A percentile compares a stretch with the other conserved stretches of the same genome.
Evolutionary conservation across 2,329 filamentous ascomycete genomes (phyloP).

Genomic region (Neocatenulostroma microsporum): DNA sequence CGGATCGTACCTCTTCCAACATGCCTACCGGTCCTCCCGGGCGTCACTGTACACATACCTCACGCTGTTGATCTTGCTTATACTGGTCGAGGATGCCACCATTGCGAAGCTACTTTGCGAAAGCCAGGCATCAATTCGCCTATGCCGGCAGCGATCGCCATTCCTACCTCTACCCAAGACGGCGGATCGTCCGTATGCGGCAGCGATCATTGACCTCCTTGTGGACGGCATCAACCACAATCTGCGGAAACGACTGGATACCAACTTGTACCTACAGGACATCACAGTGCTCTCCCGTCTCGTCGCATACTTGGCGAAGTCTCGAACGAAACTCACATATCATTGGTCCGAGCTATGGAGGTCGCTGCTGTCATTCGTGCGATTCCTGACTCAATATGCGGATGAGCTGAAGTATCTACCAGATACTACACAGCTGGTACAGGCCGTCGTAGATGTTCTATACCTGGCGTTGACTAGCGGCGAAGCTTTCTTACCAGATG

Average conservation of each 20-base stretch:
- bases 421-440: slow-evolving; percentile 65
- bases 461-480: slow-evolving; percentile 78
- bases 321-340: slow-evolving; percentile 71
- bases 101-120: slow-evolving; percentile 77
- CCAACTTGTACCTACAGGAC: slow-evolving; percentile 61
- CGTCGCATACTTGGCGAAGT: slow-evolving; percentile 74
- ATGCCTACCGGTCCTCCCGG: slow-evolving; percentile 75
- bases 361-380: slow-evolving; percentile 74
- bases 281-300: slow-evolving; percentile 75
- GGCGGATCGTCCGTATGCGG: slow-evolving; percentile 64
- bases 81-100: slow-evolving; percentile 76
- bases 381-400: slow-evolving; percentile 83
- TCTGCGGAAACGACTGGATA: slow-evolving; percentile 73
- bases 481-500: slow-evolving; percentile 82
- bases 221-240: slow-evolving; percentile 93
- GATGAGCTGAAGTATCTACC: slow-evolving; percentile 63
- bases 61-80: slow-evolving; percentile 74
- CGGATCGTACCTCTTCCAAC: slow-evolving; percentile 86
- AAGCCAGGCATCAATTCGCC: slow-evolving; percentile 65
- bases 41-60: slow-evolving; percentile 77
- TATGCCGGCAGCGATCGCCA: slow-evolving; percentile 84
- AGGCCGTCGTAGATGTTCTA: slow-evolving; percentile 71
- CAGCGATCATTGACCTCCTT: slow-evolving; percentile 75
- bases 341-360: slow-evolving; percentile 97
- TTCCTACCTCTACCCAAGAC: slow-evolving; percentile 64